phyloP scores from a whole-genome alignment of 768 basidiomycete genomes.

The Suillus subaureus region DNA sequence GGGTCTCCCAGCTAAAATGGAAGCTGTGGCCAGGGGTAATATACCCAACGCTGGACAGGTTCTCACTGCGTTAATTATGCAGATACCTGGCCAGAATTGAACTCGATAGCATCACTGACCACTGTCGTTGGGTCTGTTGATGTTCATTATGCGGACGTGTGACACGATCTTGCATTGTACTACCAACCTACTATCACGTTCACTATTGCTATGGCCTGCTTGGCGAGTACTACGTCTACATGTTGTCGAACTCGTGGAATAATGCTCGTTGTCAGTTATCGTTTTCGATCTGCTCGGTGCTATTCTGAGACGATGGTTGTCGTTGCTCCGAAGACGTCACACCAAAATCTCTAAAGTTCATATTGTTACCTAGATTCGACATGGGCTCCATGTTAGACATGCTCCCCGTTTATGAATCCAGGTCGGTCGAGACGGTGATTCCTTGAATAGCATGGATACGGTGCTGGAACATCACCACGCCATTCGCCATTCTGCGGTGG shows the following conservation, averaged over 20 bases:
- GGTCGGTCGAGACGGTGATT: no score
- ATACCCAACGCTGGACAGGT: constrained; percentile 10
- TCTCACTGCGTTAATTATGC: constrained; percentile 6
- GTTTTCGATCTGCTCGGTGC: no score
- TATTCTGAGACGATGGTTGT: no score
- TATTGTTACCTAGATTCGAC: no score
- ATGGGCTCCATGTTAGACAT: no score
- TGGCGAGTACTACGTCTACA: not conserved
- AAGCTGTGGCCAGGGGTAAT: constrained; percentile 5
- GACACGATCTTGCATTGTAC: not conserved
- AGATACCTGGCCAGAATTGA: not conserved
- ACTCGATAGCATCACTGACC: not conserved
- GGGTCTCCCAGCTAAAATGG: constrained; percentile 11
- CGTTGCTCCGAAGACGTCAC: no score
- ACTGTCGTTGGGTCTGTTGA: not conserved
- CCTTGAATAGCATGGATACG: no score
- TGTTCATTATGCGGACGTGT: not conserved
- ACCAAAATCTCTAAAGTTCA: no score
- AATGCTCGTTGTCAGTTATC: no score
- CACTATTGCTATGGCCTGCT: not conserved
- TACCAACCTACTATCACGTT: not conserved
- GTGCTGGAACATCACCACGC: no score
- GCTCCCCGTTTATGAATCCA: no score
- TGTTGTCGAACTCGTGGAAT: not conserved
- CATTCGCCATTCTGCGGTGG: no score